phyloP scores from a whole-genome alignment of 805 yeast genomes.

The Torulaspora indica region DNA sequence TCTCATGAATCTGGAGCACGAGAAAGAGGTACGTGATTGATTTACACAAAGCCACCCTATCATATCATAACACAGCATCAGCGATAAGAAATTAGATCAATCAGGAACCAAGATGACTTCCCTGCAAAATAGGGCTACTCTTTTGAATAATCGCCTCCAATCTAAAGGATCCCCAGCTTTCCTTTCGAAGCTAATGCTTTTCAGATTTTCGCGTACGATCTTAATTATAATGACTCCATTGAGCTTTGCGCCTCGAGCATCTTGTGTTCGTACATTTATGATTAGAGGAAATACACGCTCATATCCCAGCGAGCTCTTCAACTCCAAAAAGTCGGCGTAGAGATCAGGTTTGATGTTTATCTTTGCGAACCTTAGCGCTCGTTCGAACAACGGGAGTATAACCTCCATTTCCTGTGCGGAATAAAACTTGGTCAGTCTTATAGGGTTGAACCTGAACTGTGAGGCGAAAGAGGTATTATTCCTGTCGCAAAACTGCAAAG shows the following conservation, averaged over 20 bases:
- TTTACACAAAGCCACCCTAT: background rate
- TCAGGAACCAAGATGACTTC: conserved; percentile 47
- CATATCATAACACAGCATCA: background rate
- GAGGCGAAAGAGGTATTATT: conserved; percentile 1
- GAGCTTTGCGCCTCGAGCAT: conserved; percentile 43
- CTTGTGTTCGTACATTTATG: conserved; percentile 40
- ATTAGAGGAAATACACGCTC: conserved; percentile 38
- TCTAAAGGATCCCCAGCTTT: conserved; percentile 65
- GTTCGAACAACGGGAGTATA: conserved; percentile 31
- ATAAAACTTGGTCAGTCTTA: conserved; percentile 32
- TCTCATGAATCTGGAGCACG: conserved; percentile 25
- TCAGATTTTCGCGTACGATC: conserved; percentile 39
- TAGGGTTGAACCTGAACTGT: conserved; percentile 21
- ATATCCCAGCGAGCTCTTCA: conserved; percentile 11
- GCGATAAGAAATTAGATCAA: background rate
- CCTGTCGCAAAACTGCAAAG: conserved; percentile 24
- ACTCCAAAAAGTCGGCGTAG: conserved; percentile 17
- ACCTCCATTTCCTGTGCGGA: conserved; percentile 26
- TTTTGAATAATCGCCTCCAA: conserved; percentile 65
- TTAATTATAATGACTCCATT: conserved; percentile 46
- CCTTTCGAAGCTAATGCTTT: conserved; percentile 51
- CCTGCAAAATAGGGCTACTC: conserved; percentile 51
- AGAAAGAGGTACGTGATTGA: background rate
- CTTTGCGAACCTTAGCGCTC: conserved; percentile 24
- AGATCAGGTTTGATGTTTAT: conserved; percentile 27